Base-by-base conservation (phyloP, 2,329 filamentous ascomycete genomes). In the Epichloe gansuensis region DNA sequence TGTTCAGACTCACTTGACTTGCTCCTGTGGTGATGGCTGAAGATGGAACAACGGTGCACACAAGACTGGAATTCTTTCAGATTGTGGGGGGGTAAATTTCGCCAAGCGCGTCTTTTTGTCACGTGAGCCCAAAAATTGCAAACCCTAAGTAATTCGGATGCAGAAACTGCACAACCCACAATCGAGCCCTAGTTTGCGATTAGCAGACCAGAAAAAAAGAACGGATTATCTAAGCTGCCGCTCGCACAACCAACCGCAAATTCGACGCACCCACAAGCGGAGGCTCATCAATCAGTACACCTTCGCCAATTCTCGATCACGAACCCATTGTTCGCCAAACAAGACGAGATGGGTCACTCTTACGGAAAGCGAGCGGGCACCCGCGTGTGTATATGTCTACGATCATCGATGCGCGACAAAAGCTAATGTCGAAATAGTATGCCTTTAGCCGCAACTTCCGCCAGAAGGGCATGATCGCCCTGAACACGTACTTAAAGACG, bases 401-500 rank as follows among this genome's bases (percentile, higher is more conserved):
- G 51, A 55, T 42, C 5, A 52, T 44, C 49, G 61, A 62, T 71
- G 63, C 55, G 64, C 62, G 52, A 59, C 61, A 57, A 55, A 60
- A 55, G 44, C 48, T 54, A 48, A 54, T 25, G n/a, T 47, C 21
- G 11, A 55, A 63, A 59, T 65, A 85, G 79, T 89, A 90, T 84
- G 85, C 89, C 77, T 98, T 96, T 84, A 87, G 85, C 71, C 83
- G 91, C 68, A 80, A 84, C 71, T 96, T 95, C 82, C 89, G 93
- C 76, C 78, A 95, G 80, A 89, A 90, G 81, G 93, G 93, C 72
- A 84, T 84, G 79, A 96, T 98, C 77, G 76, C 80, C 67, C 79
- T 97, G 69, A 89, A 85, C 65, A 97, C 91, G 71, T 98, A 97
- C 82, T 79, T 98, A 68, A 84, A 84, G 74, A 81, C 87, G 71